Evolutionary conservation across 805 yeast species (phyloP).

Genomic region (Zygoascus biomembranicola): DNA sequence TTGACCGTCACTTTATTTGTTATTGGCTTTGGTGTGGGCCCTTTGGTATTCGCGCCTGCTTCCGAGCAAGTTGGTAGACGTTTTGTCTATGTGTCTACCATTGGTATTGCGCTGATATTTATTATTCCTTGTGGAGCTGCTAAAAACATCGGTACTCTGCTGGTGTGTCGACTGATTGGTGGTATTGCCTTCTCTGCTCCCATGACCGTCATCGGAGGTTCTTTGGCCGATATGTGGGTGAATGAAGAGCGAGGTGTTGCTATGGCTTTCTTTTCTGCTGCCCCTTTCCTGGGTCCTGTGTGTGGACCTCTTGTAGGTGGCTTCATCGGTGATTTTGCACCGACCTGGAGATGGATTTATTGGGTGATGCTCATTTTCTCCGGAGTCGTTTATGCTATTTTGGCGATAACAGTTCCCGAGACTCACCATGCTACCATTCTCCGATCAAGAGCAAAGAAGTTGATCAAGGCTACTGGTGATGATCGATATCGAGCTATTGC

Average conservation of each 20-base stretch:
- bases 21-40: constrained; percentile 57
- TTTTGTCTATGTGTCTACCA: constrained; percentile 42
- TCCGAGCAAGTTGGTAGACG: constrained; percentile 53
- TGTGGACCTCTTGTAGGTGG: constrained; percentile 60
- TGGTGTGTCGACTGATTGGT: constrained; percentile 56
- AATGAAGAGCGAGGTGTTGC: constrained; percentile 58
- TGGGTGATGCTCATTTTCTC: constrained; percentile 54
- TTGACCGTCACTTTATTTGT: constrained; percentile 51
- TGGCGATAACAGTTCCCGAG: constrained; percentile 47
- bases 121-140: constrained; percentile 50
- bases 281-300: constrained; percentile 47
- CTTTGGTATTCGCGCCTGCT: constrained; percentile 50
- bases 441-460: constrained; percentile 41
- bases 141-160: constrained; percentile 51
- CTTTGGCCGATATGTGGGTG: constrained; percentile 61
- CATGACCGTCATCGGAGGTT: constrained; percentile 69
- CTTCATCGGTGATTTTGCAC: constrained; percentile 45
- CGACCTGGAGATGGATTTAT: constrained; percentile 68
- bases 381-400: constrained; percentile 43
- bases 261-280: constrained; percentile 54
- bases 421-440: constrained; percentile 51
- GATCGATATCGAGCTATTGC: constrained; percentile 41
- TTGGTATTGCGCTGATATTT: constrained; percentile 39
- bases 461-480: constrained; percentile 47
- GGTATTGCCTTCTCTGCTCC: constrained; percentile 74